phyloP scores from a whole-genome alignment of 768 basidiomycete species.

The Suillus weaverae region DNA sequence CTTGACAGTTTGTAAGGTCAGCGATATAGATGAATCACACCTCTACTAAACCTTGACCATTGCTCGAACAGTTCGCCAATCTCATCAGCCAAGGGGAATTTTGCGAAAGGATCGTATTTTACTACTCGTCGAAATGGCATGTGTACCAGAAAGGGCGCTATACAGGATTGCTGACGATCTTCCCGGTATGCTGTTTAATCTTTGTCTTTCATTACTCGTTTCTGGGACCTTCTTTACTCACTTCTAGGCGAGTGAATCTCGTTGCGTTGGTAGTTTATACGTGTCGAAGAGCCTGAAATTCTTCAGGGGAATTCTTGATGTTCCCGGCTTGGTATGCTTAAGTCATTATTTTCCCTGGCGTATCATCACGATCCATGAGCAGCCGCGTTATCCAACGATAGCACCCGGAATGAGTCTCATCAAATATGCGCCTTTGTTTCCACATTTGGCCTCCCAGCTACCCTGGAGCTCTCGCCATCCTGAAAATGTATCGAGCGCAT shows the following conservation, averaged over 20 bases:
- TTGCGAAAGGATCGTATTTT: background rate
- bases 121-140: background rate
- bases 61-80: background rate
- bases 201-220: background rate
- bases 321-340: background rate
- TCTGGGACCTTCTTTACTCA: background rate
- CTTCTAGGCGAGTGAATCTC: background rate
- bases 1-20: background rate
- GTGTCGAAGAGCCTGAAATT: background rate
- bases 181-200: background rate
- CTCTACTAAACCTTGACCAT: background rate
- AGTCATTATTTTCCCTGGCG: background rate
- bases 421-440: slow-evolving; percentile 15
- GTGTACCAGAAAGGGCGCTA: background rate
- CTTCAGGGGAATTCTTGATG: background rate
- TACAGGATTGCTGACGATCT: background rate
- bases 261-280: background rate
- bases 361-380: background rate
- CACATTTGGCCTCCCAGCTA: slow-evolving; percentile 21
- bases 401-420: slow-evolving; percentile 20
- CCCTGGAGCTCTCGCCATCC: background rate
- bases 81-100: background rate
- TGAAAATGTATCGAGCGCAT: background rate
- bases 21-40: background rate
- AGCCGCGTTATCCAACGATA: slow-evolving; percentile 17